A percentile compares a stretch with the other conserved stretches of the same genome.
phyloP scores from a whole-genome alignment of 2,329 filamentous ascomycete genomes.

The Fusarium succisae region DNA sequence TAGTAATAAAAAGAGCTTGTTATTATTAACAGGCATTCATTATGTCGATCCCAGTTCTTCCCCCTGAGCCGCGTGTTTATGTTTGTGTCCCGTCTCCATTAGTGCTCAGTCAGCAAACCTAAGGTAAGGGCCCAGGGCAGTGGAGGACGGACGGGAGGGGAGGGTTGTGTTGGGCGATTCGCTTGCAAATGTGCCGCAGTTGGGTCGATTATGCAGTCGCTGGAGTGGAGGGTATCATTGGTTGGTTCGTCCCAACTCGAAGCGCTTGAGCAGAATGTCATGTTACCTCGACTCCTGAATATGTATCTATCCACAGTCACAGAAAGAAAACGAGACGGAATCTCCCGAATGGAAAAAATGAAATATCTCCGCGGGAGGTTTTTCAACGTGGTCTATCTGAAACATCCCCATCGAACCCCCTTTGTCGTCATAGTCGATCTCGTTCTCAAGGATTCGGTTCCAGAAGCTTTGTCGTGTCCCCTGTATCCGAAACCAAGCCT shows the following conservation, averaged over 20 bases:
- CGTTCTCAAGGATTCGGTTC: conserved; percentile 14
- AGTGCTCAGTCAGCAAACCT: background rate
- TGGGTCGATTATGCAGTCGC: background rate
- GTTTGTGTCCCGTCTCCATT: background rate
- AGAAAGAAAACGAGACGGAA: background rate
- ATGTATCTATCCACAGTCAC: background rate
- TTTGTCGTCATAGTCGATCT: conserved; percentile 33
- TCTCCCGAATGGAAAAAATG: background rate
- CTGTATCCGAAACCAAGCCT: conserved; percentile 7
- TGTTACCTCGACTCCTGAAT: conserved; percentile 1
- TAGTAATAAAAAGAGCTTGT: background rate
- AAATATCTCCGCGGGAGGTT: conserved; percentile 1
- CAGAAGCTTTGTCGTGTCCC: conserved; percentile 19
- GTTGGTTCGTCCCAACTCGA: conserved; percentile 2
- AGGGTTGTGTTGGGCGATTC: background rate
- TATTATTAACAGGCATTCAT: background rate
- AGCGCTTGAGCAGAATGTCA: background rate
- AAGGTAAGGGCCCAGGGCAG: background rate
- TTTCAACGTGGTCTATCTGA: conserved; percentile 10
- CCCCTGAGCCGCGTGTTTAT: background rate
- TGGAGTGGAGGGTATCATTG: background rate
- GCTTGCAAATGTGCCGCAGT: conserved; percentile 12
- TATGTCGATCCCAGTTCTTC: background rate
- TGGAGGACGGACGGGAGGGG: background rate
- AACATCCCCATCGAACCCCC: conserved; percentile 1